Percentiles rank a stretch among this genome's conserved stretches.
Evolutionary conservation across 2,329 filamentous ascomycete species (phyloP).

Genomic region (Cladosporium halotolerans): DNA sequence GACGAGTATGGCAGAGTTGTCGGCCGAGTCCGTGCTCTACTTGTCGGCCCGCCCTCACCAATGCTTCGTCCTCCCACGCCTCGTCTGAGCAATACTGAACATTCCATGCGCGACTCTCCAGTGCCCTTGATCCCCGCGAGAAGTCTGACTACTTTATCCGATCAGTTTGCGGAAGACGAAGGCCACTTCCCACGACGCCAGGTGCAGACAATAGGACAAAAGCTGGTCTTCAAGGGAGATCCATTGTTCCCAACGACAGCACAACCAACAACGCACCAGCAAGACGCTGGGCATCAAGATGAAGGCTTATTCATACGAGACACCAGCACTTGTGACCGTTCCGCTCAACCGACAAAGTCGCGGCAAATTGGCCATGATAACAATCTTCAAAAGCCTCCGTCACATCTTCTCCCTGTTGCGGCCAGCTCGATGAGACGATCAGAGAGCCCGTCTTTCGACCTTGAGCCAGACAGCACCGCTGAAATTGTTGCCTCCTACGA

Average conservation of each 20-base stretch:
- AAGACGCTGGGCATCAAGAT: neutral
- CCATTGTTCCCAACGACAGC: slow-evolving; percentile 1
- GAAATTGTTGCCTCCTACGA: neutral
- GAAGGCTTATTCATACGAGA: neutral
- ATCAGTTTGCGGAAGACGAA: neutral
- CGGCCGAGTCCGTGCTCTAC: slow-evolving; percentile 28
- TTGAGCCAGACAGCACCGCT: neutral
- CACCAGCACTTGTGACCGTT: too few species aligned
- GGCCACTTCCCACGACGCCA: too few species aligned
- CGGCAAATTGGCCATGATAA: too few species aligned
- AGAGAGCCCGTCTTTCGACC: slow-evolving; percentile 1
- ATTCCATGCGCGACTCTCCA: neutral
- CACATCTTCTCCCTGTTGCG: neutral
- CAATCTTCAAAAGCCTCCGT: neutral
- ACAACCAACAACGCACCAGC: neutral
- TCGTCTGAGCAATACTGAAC: neutral
- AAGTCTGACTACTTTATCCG: neutral
- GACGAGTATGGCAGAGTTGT: slow-evolving; percentile 43
- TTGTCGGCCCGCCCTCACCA: neutral
- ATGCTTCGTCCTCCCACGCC: neutral
- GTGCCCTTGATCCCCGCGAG: neutral
- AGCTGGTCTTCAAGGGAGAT: too few species aligned
- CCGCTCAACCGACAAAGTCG: too few species aligned
- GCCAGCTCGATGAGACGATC: neutral
- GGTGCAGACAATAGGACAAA: too few species aligned